A percentile compares a stretch with the other conserved stretches of the same genome.
Evolutionary conservation across 495 filamentous ascomycete species (phyloP).

Genomic region (Hamigera avellanea): DNA sequence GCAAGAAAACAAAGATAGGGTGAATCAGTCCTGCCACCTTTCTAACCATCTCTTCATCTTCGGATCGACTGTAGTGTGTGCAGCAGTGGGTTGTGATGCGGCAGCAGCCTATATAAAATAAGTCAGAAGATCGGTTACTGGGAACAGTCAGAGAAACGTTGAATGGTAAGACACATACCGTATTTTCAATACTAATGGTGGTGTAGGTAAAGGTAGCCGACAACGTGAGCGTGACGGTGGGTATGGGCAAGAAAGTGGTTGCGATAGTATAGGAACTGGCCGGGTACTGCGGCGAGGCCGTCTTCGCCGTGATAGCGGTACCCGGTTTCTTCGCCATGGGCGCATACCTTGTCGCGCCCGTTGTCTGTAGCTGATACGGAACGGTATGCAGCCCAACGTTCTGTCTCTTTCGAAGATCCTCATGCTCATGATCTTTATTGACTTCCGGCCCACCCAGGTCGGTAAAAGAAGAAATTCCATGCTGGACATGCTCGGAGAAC

Average conservation of each 20-base stretch:
- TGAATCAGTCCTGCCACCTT: conserved; percentile 19
- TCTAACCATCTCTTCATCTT: conserved; percentile 25
- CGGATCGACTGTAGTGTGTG: conserved; percentile 15
- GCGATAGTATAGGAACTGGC: conserved; percentile 51
- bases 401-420: conserved; percentile 23
- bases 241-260: conserved; percentile 39
- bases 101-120: conserved; percentile 20
- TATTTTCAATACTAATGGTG: conserved; percentile 47
- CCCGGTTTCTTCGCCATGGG: conserved; percentile 60
- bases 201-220: conserved; percentile 47
- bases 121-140: neutral
- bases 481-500: conserved; percentile 35
- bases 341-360: conserved; percentile 54
- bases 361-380: conserved; percentile 51
- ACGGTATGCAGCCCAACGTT: conserved; percentile 30
- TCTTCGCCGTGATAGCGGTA: conserved; percentile 50
- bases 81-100: conserved; percentile 20
- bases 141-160: no score
- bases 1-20: neutral
- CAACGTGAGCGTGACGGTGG: conserved; percentile 49
- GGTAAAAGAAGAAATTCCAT: conserved; percentile 29
- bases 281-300: conserved; percentile 44
- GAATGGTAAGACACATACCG: conserved; percentile 38
- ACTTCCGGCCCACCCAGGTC: conserved; percentile 30
- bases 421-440: conserved; percentile 7